Evolutionary conservation across 768 basidiomycete species (phyloP).

Genomic region (Hypsizygus marmoreus): DNA sequence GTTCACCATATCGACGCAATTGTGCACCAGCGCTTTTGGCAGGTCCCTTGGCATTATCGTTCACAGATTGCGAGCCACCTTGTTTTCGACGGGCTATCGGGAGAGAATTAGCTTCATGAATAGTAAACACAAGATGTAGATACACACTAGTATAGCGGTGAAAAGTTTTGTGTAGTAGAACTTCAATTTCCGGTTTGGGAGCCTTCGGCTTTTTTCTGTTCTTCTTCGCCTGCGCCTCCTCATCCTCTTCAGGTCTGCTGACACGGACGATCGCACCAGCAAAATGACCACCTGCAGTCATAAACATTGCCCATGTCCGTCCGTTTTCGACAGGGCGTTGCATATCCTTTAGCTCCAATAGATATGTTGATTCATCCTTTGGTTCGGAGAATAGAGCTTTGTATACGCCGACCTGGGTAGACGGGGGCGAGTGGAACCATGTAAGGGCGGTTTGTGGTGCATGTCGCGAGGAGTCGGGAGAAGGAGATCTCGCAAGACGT

Average conservation of each 20-base stretch:
- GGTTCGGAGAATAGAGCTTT: conserved; percentile 67
- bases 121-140: background rate
- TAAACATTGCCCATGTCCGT: conserved; percentile 90
- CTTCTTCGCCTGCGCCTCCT: conserved; percentile 37
- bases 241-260: conserved; percentile 51
- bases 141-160: conserved; percentile 95
- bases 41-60: conserved; percentile 90
- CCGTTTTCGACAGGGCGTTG: conserved; percentile 56
- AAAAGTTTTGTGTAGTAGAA: conserved; percentile 92
- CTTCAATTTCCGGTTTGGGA: conserved; percentile 76
- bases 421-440: conserved; percentile 90
- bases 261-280: conserved; percentile 88
- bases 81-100: conserved; percentile 89
- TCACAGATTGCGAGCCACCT: conserved; percentile 90
- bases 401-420: conserved; percentile 90
- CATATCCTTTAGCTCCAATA: conserved; percentile 65
- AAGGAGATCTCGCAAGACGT: conserved; percentile 44
- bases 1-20: conserved; percentile 93
- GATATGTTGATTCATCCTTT: conserved; percentile 45
- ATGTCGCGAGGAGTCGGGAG: conserved; percentile 37
- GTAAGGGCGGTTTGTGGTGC: conserved; percentile 65
- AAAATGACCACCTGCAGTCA: conserved; percentile 98
- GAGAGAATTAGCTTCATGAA: conserved; percentile 10
- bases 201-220: conserved; percentile 61
- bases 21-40: conserved; percentile 94